Evolutionary conservation across 352 stramenopile genomes (phyloP), one percentile per base, ranked within the genome.

Genomic region (Phytopythium helicoides): DNA sequence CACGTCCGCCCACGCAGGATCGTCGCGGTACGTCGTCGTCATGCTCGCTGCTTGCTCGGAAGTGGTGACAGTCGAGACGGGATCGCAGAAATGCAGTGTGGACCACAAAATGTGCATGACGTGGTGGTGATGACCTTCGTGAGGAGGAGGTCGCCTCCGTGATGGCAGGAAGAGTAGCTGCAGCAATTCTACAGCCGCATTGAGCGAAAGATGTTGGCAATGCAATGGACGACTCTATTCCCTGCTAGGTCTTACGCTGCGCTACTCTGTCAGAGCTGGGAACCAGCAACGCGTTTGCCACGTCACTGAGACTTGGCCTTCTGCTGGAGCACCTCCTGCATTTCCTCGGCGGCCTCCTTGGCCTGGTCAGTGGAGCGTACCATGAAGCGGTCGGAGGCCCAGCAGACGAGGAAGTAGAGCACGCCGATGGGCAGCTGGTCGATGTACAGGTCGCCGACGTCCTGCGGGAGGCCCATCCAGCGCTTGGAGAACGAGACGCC

Each of bases 341-440:
- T 68, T 31, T 85, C 80, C 3, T 80, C 47, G 11, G 81, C 76
- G 12, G 66, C 86, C 52, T 86, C 65, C 68, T 89, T 79, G 28
- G 83, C 83, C 14, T 73, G 53, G 41, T 73, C 63, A 40, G 85
- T 66, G 16, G 77, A 81, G 56, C 80, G 73, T 51, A 93, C 63
- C 83, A 93, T 93, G 62, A 79, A 93, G 46, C 83, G 80, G 60
- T 93, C 83, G 36, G 83, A 81, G 39, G 64, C 60, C 83, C 83
- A 93, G 58, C 74, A 89, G 28, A 93, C 65, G 10, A 73, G 36
- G 37, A 93, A 93, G 64, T 88, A 91, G 52, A 91, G 66, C 25
- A 75, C 58, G 15, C 83, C 83, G 51, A 93, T 87, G 3, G 83
- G 61, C 15, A 90, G 48, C 48, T 93, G 83, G 53, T 89, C 77